Evolutionary conservation across 352 stramenopile genomes (phyloP).

Genomic region (Phytophthora rubi): DNA sequence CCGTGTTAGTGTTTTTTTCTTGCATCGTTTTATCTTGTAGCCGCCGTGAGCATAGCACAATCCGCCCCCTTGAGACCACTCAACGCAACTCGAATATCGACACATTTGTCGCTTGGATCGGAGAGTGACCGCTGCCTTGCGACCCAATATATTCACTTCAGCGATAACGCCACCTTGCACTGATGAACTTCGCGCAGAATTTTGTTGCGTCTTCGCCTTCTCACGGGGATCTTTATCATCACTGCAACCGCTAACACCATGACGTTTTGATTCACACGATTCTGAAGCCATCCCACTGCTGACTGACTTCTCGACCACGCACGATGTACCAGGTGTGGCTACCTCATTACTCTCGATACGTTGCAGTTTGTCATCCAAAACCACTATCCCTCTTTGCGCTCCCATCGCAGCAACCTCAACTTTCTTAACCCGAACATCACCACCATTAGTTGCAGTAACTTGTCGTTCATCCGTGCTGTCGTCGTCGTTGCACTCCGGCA

Average conservation of each 20-base stretch:
- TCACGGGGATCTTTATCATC: not conserved
- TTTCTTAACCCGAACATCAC: not conserved
- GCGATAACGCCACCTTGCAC: not conserved
- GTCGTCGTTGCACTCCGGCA: not conserved
- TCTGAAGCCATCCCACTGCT: too few species aligned
- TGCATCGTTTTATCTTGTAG: constrained; percentile 17
- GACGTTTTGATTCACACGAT: not conserved
- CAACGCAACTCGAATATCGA: constrained; percentile 7
- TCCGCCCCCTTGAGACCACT: not conserved
- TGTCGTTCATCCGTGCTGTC: not conserved
- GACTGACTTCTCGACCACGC: not conserved
- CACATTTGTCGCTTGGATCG: not conserved
- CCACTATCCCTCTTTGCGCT: not conserved
- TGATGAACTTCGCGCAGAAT: not conserved
- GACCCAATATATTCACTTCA: not conserved
- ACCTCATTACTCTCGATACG: not conserved
- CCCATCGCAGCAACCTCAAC: not conserved
- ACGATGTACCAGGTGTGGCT: not conserved
- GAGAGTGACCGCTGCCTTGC: not conserved
- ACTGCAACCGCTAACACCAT: not conserved
- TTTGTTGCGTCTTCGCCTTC: not conserved
- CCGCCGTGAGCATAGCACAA: constrained; percentile 23
- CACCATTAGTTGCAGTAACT: not conserved
- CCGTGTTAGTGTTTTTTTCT: not conserved
- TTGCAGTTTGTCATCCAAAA: not conserved